Evolutionary conservation across 2,329 filamentous ascomycete species (phyloP), one percentile per base, ranked within the genome.

Genomic region (Penicillium sp.): DNA sequence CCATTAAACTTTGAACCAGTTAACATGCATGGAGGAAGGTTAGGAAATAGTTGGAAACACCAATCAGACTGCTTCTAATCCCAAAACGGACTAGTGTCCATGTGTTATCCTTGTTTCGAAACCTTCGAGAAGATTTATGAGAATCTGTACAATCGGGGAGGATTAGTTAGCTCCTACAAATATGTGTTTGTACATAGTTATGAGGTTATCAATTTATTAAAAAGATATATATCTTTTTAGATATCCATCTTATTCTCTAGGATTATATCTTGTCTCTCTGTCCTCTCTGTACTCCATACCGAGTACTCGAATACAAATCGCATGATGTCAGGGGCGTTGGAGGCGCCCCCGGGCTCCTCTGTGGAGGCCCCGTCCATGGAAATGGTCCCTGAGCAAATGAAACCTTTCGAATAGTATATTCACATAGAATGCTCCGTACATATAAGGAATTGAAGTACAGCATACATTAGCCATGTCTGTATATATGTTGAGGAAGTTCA

Each of bases 21-120:
- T 30, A 46, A 41, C 28, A 22, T 40, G 11, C 37, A 31, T 30
- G 26, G 11, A 33, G 52, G 37, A 31, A 90, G 85, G 10, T 30
- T 40, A 77, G 75, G 31, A 88, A 73, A 85, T 87, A 89, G 40
- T 86, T 88, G 87, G 87, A 89, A 69, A 87, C 84, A 2, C 87
- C 50, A 57, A 57, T 49, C 35, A 54, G n/a, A 42, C 33, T 31
- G 6, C 19, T 25, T 41, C 5, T 42, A 17, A 31, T 35, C 12
- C 14, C 16, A 37, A 53, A 41, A 22, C 22, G 16, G 6, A 43
- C 54, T 53, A 41, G 26, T 31, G 26, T 12, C 38, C 16, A 19
- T 17, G 17, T 30, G 28, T 30, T 30, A 45, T 16, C 26, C 50
- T 37, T 52, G 50, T 46, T 47, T 53, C 43, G 16, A 53, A 48